Base-by-base conservation (phyloP, 2,329 filamentous ascomycete genomes). In the Aspergillus pseudoterreus region DNA sequence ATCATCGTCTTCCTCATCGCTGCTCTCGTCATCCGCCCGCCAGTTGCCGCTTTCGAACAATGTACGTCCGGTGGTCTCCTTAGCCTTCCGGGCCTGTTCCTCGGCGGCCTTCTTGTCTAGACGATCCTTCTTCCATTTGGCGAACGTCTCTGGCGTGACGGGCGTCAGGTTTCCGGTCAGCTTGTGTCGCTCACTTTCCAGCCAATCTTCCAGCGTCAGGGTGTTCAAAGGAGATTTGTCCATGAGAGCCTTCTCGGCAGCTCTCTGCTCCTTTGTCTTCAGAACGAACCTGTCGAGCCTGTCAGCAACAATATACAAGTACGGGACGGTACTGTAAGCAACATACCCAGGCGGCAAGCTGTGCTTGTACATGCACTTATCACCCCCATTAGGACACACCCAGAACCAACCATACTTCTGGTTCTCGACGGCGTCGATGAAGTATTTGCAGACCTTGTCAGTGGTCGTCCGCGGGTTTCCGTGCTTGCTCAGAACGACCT, bases 341-440 rank as follows among this genome's bases (percentile, higher is more conserved):
- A 83, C 88, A 67, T 83, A 95, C 89, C 94, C 94, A 66, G 92
- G 88, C 63, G 95, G 94, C 64, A 99, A 80, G 65, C 88, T 91
- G 73, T 99, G 94, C 75, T 88, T 92, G 71, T 99, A 99, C 87
- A 94, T 97, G 87, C 94, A 99, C 74, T 96, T 90, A 69, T 99
- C 88, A 57, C 89, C 92, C 59, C 91, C 92, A 67, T 97, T 97
- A 43, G 94, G 94, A 81, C 94, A 99, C 53, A 85, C 81, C 94
- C 94, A 99, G 76, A 99, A 97, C 94, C 94, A 99, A 57, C 94
- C 94, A 66, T 99, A 99, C 75, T 97, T 99, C 65, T 91, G 89
- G 68, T 99, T 94, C 75, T 99, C 94, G 57, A 99, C 94, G 22
- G 94, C 94, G 61, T 92, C 86, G 69, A 97, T 94, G 71, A 99